Evolutionary conservation across 1,284 basidiomycete species (phyloP).

Genomic region (Leccinum ambiguum): DNA sequence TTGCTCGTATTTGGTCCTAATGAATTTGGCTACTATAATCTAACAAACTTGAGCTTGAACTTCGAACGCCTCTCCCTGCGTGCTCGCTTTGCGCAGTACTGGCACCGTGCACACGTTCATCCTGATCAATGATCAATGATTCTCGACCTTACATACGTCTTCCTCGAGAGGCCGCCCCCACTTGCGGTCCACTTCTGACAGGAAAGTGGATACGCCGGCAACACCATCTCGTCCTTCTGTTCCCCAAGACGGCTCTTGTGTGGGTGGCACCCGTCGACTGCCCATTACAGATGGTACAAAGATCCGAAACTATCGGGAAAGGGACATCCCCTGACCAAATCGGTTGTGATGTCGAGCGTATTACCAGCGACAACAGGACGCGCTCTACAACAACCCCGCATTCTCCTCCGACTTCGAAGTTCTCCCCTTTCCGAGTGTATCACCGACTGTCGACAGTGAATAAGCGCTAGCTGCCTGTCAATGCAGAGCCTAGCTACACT

Average conservation of each 20-base stretch:
- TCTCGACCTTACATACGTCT: constrained; percentile 6
- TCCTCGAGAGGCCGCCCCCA: constrained; percentile 52
- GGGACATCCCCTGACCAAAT: constrained; percentile 27
- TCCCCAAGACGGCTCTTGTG: constrained; percentile 43
- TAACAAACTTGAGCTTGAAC: no score
- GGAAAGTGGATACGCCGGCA: constrained; percentile 32
- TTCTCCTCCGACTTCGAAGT: constrained; percentile 28
- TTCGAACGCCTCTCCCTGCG: no score
- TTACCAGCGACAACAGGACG: constrained; percentile 23
- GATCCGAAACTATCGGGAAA: constrained; percentile 53
- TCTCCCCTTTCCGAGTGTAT: constrained; percentile 22
- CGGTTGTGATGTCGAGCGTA: constrained; percentile 21
- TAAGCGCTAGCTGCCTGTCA: constrained; percentile 19
- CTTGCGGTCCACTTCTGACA: constrained; percentile 47
- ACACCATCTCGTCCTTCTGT: constrained; percentile 41
- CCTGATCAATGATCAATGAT: no score
- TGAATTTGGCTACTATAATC: no score
- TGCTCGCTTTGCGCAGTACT: no score
- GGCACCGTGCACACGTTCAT: no score
- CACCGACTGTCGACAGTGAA: constrained; percentile 18
- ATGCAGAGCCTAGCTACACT: constrained; percentile 14
- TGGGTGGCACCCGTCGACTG: constrained; percentile 33
- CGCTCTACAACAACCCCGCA: constrained; percentile 18
- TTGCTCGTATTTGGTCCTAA: no score
- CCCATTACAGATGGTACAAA: constrained; percentile 67